Percentiles rank a stretch among this genome's conserved stretches.
Evolutionary conservation across 202 grass and related monocot species (phyloP).

Genomic region (Elaeis oleifera): DNA sequence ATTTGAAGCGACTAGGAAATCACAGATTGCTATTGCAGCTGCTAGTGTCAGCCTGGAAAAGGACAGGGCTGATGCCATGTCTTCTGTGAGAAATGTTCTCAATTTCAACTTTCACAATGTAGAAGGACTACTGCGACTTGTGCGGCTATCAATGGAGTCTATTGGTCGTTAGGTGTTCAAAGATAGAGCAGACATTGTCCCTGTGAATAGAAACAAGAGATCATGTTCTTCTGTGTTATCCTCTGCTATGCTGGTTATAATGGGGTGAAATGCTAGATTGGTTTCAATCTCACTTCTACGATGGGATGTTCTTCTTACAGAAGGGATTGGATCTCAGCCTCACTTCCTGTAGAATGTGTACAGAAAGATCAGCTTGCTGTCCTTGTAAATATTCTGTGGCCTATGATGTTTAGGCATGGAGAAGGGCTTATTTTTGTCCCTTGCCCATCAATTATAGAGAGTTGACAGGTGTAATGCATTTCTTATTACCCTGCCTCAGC

Average conservation of each 20-base stretch:
- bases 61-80: constrained; percentile 44
- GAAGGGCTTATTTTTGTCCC: neutral
- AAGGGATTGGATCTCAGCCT: neutral
- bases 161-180: constrained; percentile 54
- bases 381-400: constrained; percentile 4
- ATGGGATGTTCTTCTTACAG: neutral
- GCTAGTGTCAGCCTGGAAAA: constrained; percentile 54
- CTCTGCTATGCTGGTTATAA: constrained; percentile 16
- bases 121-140: constrained; percentile 72
- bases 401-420: neutral
- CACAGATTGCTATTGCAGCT: constrained; percentile 54
- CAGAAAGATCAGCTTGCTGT: neutral
- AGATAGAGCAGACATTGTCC: constrained; percentile 17
- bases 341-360: constrained; percentile 6
- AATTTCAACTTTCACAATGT: constrained; percentile 90
- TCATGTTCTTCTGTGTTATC: constrained; percentile 15
- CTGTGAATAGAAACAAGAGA: constrained; percentile 18
- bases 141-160: constrained; percentile 84
- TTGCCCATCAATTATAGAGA: no score
- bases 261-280: constrained; percentile 10
- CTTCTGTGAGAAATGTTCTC: constrained; percentile 72
- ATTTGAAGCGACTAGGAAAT: constrained; percentile 94
- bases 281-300: neutral
- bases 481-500: neutral
- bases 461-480: no score